phyloP scores from a whole-genome alignment of 768 basidiomycete genomes.

The Rhodotorula kratochvilovae region DNA sequence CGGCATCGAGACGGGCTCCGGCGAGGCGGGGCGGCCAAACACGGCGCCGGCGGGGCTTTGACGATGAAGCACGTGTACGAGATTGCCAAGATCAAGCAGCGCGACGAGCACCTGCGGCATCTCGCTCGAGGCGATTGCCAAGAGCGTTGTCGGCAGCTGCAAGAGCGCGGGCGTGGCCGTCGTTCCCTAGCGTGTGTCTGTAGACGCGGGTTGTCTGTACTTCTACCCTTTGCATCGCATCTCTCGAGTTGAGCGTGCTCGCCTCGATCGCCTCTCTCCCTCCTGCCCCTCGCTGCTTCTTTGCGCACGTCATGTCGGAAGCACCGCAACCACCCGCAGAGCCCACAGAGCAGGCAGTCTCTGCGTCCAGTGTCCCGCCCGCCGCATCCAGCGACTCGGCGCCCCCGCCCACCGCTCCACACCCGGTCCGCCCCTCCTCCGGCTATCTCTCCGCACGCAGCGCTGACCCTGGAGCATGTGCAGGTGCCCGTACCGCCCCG shows the following conservation, averaged over 20 bases:
- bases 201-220: background rate
- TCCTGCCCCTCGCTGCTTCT: too few species aligned
- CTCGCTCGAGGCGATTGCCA: conserved; percentile 77
- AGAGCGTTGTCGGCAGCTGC: conserved; percentile 82
- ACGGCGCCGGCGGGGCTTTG: conserved; percentile 60
- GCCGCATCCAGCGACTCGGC: conserved; percentile 15
- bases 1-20: conserved; percentile 83
- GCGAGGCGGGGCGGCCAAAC: conserved; percentile 56
- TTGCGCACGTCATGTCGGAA: background rate
- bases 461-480: conserved; percentile 13
- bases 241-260: background rate
- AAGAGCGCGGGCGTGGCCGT: conserved; percentile 84
- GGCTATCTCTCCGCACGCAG: background rate
- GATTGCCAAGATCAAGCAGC: conserved; percentile 93
- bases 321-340: background rate
- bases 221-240: background rate
- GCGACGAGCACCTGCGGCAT: conserved; percentile 79
- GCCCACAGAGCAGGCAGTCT: background rate
- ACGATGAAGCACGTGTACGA: conserved; percentile 97
- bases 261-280: background rate
- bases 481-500: conserved; percentile 33
- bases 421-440: background rate
- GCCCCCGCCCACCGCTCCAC: conserved; percentile 3
- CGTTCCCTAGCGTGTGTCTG: conserved; percentile 58
- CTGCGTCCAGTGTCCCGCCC: background rate